These are phyloP conservation scores for Senna tora DNA, from an alignment of 306 rosid genomes.

Conservation along the genomic window DNA sequence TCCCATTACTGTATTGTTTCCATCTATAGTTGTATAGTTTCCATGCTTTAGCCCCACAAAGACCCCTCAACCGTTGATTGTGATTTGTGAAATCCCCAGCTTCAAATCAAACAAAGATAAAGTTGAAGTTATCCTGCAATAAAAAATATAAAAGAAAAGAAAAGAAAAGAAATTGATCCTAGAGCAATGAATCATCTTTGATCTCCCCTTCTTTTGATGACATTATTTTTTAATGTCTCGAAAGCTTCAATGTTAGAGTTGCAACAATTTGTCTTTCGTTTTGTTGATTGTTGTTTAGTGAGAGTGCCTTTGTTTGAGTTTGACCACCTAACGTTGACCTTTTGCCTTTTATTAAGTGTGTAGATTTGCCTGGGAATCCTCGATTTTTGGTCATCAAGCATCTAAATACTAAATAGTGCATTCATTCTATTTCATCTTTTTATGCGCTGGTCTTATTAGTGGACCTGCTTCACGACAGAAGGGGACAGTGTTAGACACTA, in stretches of 20 bases:
- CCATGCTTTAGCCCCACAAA: constrained; percentile 37
- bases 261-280: constrained; percentile 43
- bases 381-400: constrained; percentile 34
- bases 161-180: constrained; percentile 27
- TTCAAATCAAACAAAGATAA: constrained; percentile 43
- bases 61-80: constrained; percentile 48
- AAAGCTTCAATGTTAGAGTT: constrained; percentile 52
- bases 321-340: constrained; percentile 63
- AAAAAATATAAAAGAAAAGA: constrained; percentile 16
- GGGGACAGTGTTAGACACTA: constrained; percentile 41
- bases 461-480: constrained; percentile 61
- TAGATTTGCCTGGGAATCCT: constrained; percentile 46
- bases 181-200: constrained; percentile 42
- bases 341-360: constrained; percentile 38
- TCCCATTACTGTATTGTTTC: constrained; percentile 34
- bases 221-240: constrained; percentile 41
- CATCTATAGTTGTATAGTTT: background rate
- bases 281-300: constrained; percentile 41
- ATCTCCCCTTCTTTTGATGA: constrained; percentile 58
- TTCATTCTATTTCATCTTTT: constrained; percentile 57
- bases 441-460: constrained; percentile 52
- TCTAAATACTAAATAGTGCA: constrained; percentile 34
- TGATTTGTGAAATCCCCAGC: constrained; percentile 49
- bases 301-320: constrained; percentile 44
- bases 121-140: constrained; percentile 30